Base-by-base conservation (phyloP, 345 rosid species). In the Dimocarpus longan region DNA sequence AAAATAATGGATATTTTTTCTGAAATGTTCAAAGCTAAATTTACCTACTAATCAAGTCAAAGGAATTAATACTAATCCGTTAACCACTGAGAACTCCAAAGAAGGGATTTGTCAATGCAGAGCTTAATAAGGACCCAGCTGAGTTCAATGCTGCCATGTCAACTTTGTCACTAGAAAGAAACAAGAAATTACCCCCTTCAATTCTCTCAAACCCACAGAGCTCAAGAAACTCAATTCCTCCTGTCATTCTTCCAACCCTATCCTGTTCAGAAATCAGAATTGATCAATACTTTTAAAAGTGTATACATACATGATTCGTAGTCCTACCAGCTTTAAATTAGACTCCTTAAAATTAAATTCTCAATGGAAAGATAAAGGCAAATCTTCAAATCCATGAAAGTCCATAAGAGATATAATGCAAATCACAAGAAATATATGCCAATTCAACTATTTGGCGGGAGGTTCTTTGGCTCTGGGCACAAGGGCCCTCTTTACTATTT, bases 151-250 rank as follows among this genome's bases (percentile, higher is more conserved):
- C 69, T 21, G 60, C 83, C 76, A 89, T 57, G 81, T 95, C 89
- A 22, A 77, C 82, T 57, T 88, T 89, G 15, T 85, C 85, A 0
- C 70, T 65, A 0, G 92, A 85, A 64, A 95, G 87, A 83, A 65
- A 60, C 89, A 93, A 76, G 80, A 86, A 90, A 73, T 85, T 74
- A 10, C 73, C 85, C n/a, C 72, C 90, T 77, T 88, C 88, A 10
- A 71, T 87, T 83, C 73, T 89, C 82, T 87, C 89, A 71, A 93
- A 95, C 28, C 95, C 98, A 48, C 99, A 93, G 77, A 95, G 92
- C 87, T 91, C 92, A 59, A 95, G 91, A 87, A 95, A 92, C 85
- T 90, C 91, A 6, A 83, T 70, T 13, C 92, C 95, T 85, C 86
- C 93, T 79, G 76, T 66, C 44, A 90, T 52, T 73, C 89, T 82